A percentile compares a stretch with the other conserved stretches of the same genome.
phyloP scores from a whole-genome alignment of 768 basidiomycete genomes.

The Amanita phalloides region DNA sequence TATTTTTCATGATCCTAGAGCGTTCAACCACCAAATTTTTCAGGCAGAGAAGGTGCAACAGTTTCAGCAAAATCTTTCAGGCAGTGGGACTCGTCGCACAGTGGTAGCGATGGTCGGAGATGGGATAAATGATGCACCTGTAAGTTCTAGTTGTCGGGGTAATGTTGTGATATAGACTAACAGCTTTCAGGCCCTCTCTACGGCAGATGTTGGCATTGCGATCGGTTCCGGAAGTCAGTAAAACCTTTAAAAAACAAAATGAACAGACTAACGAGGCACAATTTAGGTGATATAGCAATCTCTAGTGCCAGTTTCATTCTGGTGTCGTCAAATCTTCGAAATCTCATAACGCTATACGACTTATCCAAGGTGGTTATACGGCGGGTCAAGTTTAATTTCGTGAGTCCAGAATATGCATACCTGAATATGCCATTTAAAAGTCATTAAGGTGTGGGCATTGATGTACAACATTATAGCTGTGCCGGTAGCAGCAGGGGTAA shows the following conservation, averaged over 20 bases:
- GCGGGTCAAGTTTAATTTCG: slow-evolving; percentile 69
- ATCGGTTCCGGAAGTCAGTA: slow-evolving; percentile 58
- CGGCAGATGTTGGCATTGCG: slow-evolving; percentile 50
- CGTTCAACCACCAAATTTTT: background rate
- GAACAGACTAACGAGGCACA: slow-evolving; percentile 6
- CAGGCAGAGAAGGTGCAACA: slow-evolving; percentile 50
- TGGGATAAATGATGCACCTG: slow-evolving; percentile 55
- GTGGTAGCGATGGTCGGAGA: slow-evolving; percentile 50
- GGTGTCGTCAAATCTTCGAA: slow-evolving; percentile 52
- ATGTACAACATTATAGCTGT: slow-evolving; percentile 59
- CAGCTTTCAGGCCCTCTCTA: slow-evolving; percentile 32
- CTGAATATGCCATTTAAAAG: background rate
- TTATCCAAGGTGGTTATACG: slow-evolving; percentile 56
- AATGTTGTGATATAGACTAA: background rate
- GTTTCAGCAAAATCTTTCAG: slow-evolving; percentile 28
- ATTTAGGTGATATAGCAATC: slow-evolving; percentile 49
- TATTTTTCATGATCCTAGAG: background rate
- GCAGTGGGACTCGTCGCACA: slow-evolving; percentile 20
- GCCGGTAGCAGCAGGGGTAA: slow-evolving; percentile 69
- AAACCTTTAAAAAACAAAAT: background rate
- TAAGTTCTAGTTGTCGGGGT: slow-evolving; percentile 9
- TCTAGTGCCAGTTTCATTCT: slow-evolving; percentile 76
- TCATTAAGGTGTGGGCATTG: slow-evolving; percentile 46
- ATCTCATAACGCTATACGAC: slow-evolving; percentile 48
- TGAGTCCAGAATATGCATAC: slow-evolving; percentile 19